A percentile compares a stretch with the other conserved stretches of the same genome.
These are phyloP conservation scores for Huntiella decipiens DNA, from an alignment of 2,329 filamentous ascomycete species.

Conservation along the genomic window DNA sequence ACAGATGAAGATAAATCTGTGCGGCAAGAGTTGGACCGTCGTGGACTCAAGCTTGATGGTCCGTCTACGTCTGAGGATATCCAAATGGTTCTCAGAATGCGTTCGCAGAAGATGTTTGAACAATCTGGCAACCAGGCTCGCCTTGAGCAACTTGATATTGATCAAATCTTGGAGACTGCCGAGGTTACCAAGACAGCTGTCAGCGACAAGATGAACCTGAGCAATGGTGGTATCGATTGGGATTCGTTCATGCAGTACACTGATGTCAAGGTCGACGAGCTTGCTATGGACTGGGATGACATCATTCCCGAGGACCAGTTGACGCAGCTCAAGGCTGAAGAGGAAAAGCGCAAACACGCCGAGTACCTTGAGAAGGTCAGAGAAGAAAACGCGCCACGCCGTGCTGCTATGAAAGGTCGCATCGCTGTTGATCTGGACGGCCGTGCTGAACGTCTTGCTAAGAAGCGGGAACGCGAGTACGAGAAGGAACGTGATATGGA, in stretches of 20 bases:
- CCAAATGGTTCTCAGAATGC: conserved; percentile 86
- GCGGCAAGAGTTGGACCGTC: conserved; percentile 57
- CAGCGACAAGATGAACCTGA: conserved; percentile 75
- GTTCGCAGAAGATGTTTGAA: conserved; percentile 98
- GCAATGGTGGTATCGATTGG: conserved; percentile 65
- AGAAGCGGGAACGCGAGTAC: conserved; percentile 46
- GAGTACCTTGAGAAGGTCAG: conserved; percentile 65
- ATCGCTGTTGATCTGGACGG: conserved; percentile 41
- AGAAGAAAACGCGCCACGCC: conserved; percentile 70
- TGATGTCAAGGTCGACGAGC: conserved; percentile 80
- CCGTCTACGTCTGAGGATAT: conserved; percentile 88
- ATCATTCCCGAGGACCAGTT: conserved; percentile 92
- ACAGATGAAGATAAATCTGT: conserved; percentile 83
- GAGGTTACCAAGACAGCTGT: conserved; percentile 95
- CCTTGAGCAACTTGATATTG: conserved; percentile 91
- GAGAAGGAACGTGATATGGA: conserved; percentile 56
- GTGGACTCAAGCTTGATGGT: conserved; percentile 54
- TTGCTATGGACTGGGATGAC: conserved; percentile 79
- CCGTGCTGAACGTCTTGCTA: conserved; percentile 42
- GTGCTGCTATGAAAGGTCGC: conserved; percentile 41
- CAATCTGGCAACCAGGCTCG: conserved; percentile 93
- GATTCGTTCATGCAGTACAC: conserved; percentile 97
- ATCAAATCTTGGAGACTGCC: conserved; percentile 88
- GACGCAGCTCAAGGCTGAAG: conserved; percentile 72
- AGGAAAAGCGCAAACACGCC: conserved; percentile 67